Conservation (phyloP, 2,329 filamentous ascomycete species). For the Penicillium sp. region DNA sequence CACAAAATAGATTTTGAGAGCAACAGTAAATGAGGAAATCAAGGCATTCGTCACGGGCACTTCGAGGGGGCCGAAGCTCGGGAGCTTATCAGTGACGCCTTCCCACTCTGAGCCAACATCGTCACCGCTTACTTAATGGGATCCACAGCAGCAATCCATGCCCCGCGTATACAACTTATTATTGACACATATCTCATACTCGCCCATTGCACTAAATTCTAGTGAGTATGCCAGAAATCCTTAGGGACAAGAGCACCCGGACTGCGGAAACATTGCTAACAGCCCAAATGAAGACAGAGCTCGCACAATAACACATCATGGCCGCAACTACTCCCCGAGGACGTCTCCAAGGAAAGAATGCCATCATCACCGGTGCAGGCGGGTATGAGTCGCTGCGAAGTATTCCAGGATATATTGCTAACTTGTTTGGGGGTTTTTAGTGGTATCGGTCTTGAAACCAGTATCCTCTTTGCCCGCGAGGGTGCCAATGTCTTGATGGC, state of each 20-base stretch:
- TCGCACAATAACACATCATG: constrained; percentile 10
- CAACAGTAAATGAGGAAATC: not conserved
- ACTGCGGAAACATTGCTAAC: constrained; percentile 4
- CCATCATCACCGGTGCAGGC: constrained; percentile 79
- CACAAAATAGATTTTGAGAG: not conserved
- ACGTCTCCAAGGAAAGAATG: constrained; percentile 64
- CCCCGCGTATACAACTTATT: constrained; percentile 18
- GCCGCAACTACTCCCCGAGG: constrained; percentile 15
- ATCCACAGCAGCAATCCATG: constrained; percentile 8
- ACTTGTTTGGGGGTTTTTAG: constrained; percentile 38
- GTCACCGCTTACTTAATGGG: constrained; percentile 20
- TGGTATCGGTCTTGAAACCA: constrained; percentile 90
- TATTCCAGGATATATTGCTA: not conserved
- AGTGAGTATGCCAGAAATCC: not conserved
- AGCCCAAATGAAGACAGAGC: constrained; percentile 3
- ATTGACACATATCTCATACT: constrained; percentile 3
- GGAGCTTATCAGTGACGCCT: constrained; percentile 9
- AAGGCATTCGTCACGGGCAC: not conserved
- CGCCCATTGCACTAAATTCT: constrained; percentile 3
- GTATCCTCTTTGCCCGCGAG: constrained; percentile 85
- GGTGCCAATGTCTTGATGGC: constrained; percentile 83
- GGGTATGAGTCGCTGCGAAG: constrained; percentile 57
- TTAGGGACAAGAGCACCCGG: not conserved
- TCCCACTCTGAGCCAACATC: constrained; percentile 6
- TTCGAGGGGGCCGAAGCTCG: not conserved